Evolutionary conservation across 2,329 filamentous ascomycete genomes (phyloP).

Genomic region (Ophiocordyceps australis): DNA sequence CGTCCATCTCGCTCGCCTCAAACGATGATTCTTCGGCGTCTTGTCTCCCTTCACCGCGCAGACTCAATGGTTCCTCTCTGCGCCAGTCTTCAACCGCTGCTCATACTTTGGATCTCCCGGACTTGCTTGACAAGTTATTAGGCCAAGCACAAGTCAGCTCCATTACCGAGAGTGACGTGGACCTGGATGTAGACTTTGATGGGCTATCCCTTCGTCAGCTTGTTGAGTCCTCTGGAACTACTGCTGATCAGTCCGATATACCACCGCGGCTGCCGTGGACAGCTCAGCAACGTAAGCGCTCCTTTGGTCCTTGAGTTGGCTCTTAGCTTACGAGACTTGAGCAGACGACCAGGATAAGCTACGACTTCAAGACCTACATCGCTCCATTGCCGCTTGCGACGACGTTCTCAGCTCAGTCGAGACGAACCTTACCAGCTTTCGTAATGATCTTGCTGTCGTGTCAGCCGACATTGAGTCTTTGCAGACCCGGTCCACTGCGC

Average conservation of each 20-base stretch:
- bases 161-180: constrained; percentile 33
- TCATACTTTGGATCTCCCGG: constrained; percentile 47
- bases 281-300: too few species aligned
- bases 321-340: too few species aligned
- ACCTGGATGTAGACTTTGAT: constrained; percentile 59
- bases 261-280: too few species aligned
- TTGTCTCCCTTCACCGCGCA: constrained; percentile 45
- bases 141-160: constrained; percentile 7
- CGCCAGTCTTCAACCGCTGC: constrained; percentile 33
- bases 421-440: constrained; percentile 79
- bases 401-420: constrained; percentile 88
- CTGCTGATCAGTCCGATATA: too few species aligned
- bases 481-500: constrained; percentile 65
- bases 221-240: too few species aligned
- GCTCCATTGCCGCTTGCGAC: constrained; percentile 78
- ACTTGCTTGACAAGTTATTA: constrained; percentile 40
- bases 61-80: constrained; percentile 49
- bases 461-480: constrained; percentile 91
- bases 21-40: constrained; percentile 66
- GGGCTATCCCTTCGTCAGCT: constrained; percentile 62
- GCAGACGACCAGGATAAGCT: constrained; percentile 45
- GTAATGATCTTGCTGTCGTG: constrained; percentile 78
- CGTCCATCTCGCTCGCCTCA: constrained; percentile 59
- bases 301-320: too few species aligned
- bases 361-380: constrained; percentile 80